Conservation (phyloP, 1,284 basidiomycete species). For the Ganoderma lucidum region DNA sequence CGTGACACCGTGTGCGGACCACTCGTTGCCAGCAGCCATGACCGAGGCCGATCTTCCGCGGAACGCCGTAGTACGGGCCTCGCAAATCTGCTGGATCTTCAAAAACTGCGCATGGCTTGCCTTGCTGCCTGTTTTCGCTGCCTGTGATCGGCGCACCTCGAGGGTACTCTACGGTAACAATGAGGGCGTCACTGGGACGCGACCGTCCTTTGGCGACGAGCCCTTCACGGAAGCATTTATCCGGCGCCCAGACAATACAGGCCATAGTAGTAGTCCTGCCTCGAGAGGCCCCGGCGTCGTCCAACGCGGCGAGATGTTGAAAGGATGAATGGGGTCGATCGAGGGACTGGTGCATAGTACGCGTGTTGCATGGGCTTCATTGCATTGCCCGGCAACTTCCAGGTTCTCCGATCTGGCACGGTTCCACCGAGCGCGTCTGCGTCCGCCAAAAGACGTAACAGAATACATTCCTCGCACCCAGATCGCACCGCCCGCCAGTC, state of each 20-base stretch:
- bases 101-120: no score
- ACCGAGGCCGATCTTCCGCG: slow-evolving; percentile 1
- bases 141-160: neutral
- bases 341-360: neutral
- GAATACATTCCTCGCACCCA: neutral
- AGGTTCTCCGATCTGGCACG: neutral
- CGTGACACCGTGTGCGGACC: neutral
- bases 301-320: neutral
- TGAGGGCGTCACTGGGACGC: neutral
- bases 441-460: neutral
- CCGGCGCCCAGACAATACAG: neutral
- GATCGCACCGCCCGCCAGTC: neutral
- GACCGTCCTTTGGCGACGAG: neutral
- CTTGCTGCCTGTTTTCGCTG: neutral
- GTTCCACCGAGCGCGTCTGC: neutral
- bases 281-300: neutral
- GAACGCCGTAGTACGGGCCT: neutral
- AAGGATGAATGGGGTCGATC: neutral
- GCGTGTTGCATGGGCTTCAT: neutral
- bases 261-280: neutral
- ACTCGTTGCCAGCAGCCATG: neutral
- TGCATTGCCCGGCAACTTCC: neutral
- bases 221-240: slow-evolving; percentile 5
- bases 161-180: neutral
- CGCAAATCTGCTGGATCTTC: slow-evolving; percentile 1